Conservation (phyloP, 192 early-diverging fungal genomes). For the Backusella sp. region DNA sequence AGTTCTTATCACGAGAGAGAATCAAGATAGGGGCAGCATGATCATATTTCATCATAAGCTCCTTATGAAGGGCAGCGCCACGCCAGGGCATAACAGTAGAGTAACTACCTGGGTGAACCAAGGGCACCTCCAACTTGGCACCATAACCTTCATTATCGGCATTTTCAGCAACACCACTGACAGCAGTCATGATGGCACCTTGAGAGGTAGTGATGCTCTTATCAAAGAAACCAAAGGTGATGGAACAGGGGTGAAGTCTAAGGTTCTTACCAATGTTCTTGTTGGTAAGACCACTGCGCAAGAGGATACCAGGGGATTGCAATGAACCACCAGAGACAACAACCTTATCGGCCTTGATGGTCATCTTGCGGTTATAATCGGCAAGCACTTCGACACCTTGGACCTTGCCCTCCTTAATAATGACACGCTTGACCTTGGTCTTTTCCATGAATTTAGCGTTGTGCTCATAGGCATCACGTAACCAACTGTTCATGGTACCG, state of each 20-base stretch:
- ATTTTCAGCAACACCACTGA: constrained; percentile 56
- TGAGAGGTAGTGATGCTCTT: constrained; percentile 42
- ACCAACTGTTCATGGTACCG: constrained; percentile 60
- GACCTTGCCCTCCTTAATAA: constrained; percentile 54
- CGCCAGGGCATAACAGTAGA: constrained; percentile 46
- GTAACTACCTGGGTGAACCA: constrained; percentile 53
- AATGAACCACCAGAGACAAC: constrained; percentile 63
- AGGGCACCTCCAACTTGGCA: constrained; percentile 59
- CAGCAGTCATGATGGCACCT: constrained; percentile 68
- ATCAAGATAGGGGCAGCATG: constrained; percentile 53
- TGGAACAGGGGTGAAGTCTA: constrained; percentile 60
- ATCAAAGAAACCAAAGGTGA: constrained; percentile 66
- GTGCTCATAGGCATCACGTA: constrained; percentile 61
- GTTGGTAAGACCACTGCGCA: constrained; percentile 66
- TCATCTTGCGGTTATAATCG: constrained; percentile 24
- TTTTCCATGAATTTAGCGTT: constrained; percentile 63
- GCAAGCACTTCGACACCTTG: constrained; percentile 46
- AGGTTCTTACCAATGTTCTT: constrained; percentile 68
- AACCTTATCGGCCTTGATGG: constrained; percentile 55
- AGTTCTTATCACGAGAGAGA: constrained; percentile 61
- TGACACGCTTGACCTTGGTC: constrained; percentile 54
- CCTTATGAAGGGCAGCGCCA: constrained; percentile 49
- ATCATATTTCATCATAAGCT: constrained; percentile 45
- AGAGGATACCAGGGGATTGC: constrained; percentile 62
- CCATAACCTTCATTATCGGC: constrained; percentile 63